A percentile compares a stretch with the other conserved stretches of the same genome.
These are phyloP conservation scores for Alternaria solani DNA, from an alignment of 2,329 filamentous ascomycete species.

Conservation along the genomic window DNA sequence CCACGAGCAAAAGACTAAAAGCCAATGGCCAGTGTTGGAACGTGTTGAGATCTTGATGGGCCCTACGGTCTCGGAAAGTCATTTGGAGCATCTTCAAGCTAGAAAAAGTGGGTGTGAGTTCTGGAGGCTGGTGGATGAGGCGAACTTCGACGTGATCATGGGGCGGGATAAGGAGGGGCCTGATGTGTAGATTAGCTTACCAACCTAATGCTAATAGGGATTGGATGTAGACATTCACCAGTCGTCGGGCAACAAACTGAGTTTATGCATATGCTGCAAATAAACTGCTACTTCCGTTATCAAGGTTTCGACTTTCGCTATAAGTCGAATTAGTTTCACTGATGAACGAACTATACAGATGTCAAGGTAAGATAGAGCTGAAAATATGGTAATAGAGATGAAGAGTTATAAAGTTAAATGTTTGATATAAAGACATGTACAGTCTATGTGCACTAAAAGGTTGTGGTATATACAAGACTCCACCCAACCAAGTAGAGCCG, in stretches of 20 bases:
- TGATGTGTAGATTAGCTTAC: not conserved
- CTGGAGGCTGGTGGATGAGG: not conserved
- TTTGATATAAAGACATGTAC: not conserved
- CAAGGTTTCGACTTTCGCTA: not conserved
- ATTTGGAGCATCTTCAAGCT: not conserved
- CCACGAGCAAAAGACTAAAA: not conserved
- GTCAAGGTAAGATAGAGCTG: not conserved
- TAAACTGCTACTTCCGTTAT: not conserved
- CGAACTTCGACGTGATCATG: not conserved
- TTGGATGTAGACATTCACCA: no score
- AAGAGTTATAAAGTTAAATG: not conserved
- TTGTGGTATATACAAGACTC: conserved; percentile 7
- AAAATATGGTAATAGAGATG: not conserved
- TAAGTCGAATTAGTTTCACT: not conserved
- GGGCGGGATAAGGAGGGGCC: not conserved
- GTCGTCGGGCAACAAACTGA: no score
- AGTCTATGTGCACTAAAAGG: not conserved
- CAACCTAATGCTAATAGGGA: no score
- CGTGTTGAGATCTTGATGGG: conserved; percentile 15
- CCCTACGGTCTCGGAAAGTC: not conserved
- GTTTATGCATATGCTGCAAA: not conserved
- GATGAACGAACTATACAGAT: not conserved
- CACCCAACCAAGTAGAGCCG: not conserved
- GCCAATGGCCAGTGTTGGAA: conserved; percentile 9
- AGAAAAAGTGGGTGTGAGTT: not conserved